Evolutionary conservation across 1,284 basidiomycete genomes (phyloP).

Genomic region (Anthracocystis panici-leucophaei): DNA sequence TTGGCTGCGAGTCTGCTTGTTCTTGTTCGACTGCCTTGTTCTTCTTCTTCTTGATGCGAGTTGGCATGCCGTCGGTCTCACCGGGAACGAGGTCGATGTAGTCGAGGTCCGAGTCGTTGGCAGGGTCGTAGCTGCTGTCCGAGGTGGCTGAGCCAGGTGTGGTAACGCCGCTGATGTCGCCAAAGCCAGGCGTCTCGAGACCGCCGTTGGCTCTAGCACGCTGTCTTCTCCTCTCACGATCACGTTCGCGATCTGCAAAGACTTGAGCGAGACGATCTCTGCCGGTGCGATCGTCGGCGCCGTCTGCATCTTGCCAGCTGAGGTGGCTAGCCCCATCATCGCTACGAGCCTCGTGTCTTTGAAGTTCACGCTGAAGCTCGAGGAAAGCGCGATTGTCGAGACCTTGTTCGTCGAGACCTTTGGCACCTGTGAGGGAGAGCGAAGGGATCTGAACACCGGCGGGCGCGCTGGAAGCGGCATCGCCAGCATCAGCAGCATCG

Average conservation of each 20-base stretch:
- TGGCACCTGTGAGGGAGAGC: slow-evolving; percentile 54
- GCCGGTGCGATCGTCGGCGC: slow-evolving; percentile 13
- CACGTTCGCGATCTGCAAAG: slow-evolving; percentile 43
- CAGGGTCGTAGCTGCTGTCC: slow-evolving; percentile 66
- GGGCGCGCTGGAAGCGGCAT: background rate
- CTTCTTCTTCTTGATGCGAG: slow-evolving; percentile 41
- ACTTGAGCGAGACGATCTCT: slow-evolving; percentile 31
- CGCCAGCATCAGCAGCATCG: background rate
- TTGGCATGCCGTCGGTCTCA: slow-evolving; percentile 68
- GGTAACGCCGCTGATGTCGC: slow-evolving; percentile 45
- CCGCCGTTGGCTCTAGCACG: background rate
- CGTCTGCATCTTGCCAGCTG: slow-evolving; percentile 37
- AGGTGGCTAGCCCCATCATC: slow-evolving; percentile 31
- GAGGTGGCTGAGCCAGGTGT: slow-evolving; percentile 54
- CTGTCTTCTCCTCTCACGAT: slow-evolving; percentile 33
- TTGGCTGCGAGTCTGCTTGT: slow-evolving; percentile 35
- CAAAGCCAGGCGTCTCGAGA: slow-evolving; percentile 22
- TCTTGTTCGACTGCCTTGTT: slow-evolving; percentile 8
- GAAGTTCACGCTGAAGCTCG: slow-evolving; percentile 61
- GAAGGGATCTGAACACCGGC: slow-evolving; percentile 31
- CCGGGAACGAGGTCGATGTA: slow-evolving; percentile 66
- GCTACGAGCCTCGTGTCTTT: slow-evolving; percentile 52
- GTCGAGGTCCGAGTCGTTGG: slow-evolving; percentile 63
- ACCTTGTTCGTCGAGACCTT: slow-evolving; percentile 62
- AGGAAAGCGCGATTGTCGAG: slow-evolving; percentile 62